Conservation (phyloP, 192 early-diverging fungal species). For the Chytriomyces sp. region DNA sequence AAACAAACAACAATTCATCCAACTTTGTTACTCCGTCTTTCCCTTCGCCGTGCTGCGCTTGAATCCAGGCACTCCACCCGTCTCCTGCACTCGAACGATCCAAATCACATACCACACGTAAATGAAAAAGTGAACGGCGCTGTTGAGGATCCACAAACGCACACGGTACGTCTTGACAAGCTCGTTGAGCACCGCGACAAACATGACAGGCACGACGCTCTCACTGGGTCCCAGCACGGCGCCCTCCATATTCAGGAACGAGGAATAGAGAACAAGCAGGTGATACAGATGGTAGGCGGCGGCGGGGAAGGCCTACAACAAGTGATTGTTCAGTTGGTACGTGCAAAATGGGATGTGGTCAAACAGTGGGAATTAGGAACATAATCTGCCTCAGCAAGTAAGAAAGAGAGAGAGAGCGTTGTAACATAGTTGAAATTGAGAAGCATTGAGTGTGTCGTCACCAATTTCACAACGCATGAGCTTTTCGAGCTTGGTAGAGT, state of each 20-base stretch:
- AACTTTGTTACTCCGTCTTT: conserved; percentile 11
- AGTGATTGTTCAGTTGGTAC: neutral
- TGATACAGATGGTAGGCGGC: neutral
- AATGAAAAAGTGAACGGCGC: neutral
- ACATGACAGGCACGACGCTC: neutral
- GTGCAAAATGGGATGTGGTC: too few species aligned
- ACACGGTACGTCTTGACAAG: conserved; percentile 4
- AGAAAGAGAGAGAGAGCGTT: too few species aligned
- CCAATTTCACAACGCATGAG: too few species aligned
- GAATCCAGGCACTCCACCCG: conserved; percentile 5
- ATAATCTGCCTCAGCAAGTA: too few species aligned
- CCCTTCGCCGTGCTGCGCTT: neutral
- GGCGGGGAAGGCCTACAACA: neutral
- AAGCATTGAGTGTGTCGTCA: too few species aligned
- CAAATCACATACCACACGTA: conserved; percentile 11
- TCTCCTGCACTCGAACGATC: conserved; percentile 1
- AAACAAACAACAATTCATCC: too few species aligned
- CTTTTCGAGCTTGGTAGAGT: too few species aligned
- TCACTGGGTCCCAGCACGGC: neutral
- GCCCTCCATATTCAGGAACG: neutral
- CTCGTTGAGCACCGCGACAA: neutral
- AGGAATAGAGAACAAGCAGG: neutral
- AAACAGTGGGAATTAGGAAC: too few species aligned
- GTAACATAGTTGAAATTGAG: too few species aligned
- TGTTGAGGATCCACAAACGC: neutral